Conservation (phyloP, 495 filamentous ascomycete genomes). For the Aspergillus ellipticus region DNA sequence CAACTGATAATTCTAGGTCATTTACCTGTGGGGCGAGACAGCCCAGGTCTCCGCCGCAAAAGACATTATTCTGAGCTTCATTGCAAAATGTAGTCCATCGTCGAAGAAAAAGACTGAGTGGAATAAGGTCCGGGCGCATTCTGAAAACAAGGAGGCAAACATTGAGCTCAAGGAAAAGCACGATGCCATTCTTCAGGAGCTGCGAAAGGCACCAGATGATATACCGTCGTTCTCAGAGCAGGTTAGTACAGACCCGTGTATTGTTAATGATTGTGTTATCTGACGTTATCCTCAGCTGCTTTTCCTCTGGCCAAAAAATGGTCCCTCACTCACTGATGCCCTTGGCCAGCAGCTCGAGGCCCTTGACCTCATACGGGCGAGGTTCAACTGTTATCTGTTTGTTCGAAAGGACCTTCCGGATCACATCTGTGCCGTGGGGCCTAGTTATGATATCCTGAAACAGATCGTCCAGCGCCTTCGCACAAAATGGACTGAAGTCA, state of each 20-base stretch:
- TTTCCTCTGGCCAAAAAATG: constrained; percentile 45
- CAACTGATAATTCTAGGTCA: constrained; percentile 12
- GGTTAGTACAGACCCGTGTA: constrained; percentile 12
- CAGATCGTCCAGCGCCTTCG: constrained; percentile 35
- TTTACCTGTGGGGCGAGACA: constrained; percentile 23
- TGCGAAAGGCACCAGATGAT: constrained; percentile 29
- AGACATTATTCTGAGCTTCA: constrained; percentile 17
- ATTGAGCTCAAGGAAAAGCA: constrained; percentile 21
- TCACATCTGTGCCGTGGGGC: constrained; percentile 22
- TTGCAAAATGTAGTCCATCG: constrained; percentile 18
- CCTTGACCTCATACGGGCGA: constrained; percentile 42
- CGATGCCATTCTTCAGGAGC: constrained; percentile 21
- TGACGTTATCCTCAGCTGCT: constrained; percentile 20
- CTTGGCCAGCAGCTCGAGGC: constrained; percentile 46
- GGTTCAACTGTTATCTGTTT: constrained; percentile 26
- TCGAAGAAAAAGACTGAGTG: constrained; percentile 18
- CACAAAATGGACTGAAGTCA: constrained; percentile 28
- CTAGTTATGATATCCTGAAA: constrained; percentile 22
- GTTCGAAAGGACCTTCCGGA: constrained; percentile 30
- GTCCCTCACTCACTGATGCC: constrained; percentile 29
- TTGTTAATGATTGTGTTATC: not conserved
- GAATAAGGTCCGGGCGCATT: constrained; percentile 18
- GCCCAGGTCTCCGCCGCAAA: constrained; percentile 23
- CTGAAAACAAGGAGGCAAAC: constrained; percentile 14
- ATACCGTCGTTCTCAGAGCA: constrained; percentile 20